Evolutionary conservation across 352 stramenopile species (phyloP).

Genomic region (Phytopythium montanum): DNA sequence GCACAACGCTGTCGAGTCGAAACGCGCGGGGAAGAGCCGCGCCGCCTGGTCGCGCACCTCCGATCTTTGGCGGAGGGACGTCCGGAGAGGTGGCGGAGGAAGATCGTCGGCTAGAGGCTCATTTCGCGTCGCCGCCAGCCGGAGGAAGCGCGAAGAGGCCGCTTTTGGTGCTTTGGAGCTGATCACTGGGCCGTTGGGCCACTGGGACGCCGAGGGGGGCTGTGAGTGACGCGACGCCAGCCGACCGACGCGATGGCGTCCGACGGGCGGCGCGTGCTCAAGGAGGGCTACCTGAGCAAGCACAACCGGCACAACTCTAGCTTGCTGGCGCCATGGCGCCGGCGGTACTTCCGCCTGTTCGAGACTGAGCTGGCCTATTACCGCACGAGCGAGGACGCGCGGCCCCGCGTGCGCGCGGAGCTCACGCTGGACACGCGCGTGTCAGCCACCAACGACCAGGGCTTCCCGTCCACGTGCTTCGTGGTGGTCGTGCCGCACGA

Average conservation of each 20-base stretch:
- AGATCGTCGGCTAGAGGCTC: not conserved
- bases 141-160: not conserved
- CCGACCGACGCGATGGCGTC: constrained; percentile 11
- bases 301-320: constrained; percentile 27
- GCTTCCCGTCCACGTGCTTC: constrained; percentile 47
- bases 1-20: not conserved
- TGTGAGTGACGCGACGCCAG: not conserved
- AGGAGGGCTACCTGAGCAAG: constrained; percentile 73
- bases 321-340: constrained; percentile 43
- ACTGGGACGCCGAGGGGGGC: not conserved
- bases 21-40: too few species aligned
- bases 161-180: not conserved
- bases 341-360: constrained; percentile 69
- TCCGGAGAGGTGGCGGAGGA: not conserved
- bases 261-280: constrained; percentile 35
- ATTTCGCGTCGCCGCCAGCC: not conserved
- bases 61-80: not conserved
- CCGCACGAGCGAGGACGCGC: constrained; percentile 24
- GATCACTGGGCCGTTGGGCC: not conserved
- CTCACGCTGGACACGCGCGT: constrained; percentile 58
- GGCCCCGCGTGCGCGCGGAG: constrained; percentile 31
- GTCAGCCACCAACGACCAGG: constrained; percentile 60
- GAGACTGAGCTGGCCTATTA: constrained; percentile 62
- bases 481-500: constrained; percentile 37
- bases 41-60: too few species aligned